phyloP scores from a whole-genome alignment of 257 asterid genomes.

The Solanum megistacrolobum region DNA sequence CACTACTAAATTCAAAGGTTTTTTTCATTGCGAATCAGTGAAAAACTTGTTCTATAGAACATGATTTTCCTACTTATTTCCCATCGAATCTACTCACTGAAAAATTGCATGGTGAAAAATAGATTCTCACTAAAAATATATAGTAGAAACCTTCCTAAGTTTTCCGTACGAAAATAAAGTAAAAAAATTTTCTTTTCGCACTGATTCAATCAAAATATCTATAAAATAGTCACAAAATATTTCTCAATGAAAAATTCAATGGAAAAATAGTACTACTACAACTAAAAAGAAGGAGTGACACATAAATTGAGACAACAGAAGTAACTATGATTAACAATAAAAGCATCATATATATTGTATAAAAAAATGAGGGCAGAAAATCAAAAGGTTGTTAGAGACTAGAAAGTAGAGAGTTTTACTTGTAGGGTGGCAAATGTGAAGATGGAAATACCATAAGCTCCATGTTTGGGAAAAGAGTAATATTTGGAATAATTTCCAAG shows the following conservation, averaged over 20 bases:
- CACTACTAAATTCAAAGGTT: background rate
- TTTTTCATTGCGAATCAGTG: background rate
- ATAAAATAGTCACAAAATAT: no score
- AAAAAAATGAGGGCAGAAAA: background rate
- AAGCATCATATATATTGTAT: background rate
- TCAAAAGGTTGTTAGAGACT: background rate
- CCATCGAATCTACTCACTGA: background rate
- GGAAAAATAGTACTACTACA: background rate
- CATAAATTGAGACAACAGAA: background rate
- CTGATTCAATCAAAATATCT: background rate
- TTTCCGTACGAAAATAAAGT: no score
- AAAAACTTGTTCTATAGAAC: background rate
- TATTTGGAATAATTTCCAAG: conserved; percentile 31
- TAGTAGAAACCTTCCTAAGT: background rate
- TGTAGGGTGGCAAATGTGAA: conserved; percentile 48
- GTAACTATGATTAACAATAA: background rate
- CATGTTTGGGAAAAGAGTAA: conserved; percentile 28
- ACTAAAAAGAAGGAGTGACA: background rate
- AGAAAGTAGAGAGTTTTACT: conserved; percentile 10
- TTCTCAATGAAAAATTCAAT: no score
- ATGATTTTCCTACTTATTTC: background rate
- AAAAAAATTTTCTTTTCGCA: no score
- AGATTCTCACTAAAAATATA: background rate
- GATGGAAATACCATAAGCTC: conserved; percentile 22
- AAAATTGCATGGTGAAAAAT: background rate